Evolutionary conservation across 805 yeast species (phyloP).

Genomic region (Zygoascus tannicola): DNA sequence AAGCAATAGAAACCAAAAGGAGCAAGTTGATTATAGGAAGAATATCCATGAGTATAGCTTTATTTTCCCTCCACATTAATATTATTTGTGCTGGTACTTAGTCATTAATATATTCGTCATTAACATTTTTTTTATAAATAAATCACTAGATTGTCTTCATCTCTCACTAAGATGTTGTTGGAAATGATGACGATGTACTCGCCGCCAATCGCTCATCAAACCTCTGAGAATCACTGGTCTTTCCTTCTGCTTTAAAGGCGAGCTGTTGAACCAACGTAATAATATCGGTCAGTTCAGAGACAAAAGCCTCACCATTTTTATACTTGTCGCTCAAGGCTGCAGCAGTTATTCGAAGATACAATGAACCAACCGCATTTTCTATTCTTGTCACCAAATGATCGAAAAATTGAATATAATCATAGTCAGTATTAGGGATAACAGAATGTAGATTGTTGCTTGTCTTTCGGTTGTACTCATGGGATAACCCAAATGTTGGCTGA

Average conservation of each 20-base stretch:
- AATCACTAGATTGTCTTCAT: no score
- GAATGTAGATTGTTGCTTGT: constrained; percentile 10
- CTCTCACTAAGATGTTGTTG: no score
- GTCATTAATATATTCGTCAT: no score
- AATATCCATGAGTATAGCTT: no score
- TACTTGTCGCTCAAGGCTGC: constrained; percentile 4
- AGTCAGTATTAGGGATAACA: constrained; percentile 19
- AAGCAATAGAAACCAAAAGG: constrained; percentile 7
- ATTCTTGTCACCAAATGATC: constrained; percentile 27
- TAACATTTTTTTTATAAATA: no score
- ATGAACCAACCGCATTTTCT: constrained; percentile 24
- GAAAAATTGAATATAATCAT: constrained; percentile 18
- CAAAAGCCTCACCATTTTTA: constrained; percentile 4
- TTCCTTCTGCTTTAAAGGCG: not conserved
- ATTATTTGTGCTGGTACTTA: no score
- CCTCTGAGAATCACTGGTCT: not conserved
- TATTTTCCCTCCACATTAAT: no score
- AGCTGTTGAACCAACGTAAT: constrained; percentile 1
- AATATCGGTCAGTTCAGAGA: constrained; percentile 5
- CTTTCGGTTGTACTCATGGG: constrained; percentile 11
- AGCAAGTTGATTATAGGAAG: no score
- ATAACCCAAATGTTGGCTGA: not conserved
- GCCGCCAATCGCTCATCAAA: no score
- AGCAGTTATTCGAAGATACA: constrained; percentile 19
- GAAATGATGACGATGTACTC: no score